These are phyloP conservation scores for Haberlea rhodopensis DNA, from an alignment of 257 asterid genomes.

Conservation along the genomic window DNA sequence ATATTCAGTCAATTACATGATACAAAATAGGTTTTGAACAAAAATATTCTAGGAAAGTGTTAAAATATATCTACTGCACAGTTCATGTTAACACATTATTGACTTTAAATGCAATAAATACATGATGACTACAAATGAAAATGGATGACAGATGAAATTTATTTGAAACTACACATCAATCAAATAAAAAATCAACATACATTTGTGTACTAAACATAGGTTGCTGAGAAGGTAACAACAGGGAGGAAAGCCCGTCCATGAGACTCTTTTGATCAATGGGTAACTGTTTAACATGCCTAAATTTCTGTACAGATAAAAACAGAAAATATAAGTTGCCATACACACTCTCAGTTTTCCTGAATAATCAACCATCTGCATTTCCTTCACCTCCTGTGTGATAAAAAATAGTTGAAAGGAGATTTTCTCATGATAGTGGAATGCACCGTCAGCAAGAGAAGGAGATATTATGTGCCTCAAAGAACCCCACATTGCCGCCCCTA, in stretches of 20 bases:
- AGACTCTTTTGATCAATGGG: conserved; percentile 80
- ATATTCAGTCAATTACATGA: conserved; percentile 3
- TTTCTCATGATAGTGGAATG: conserved; percentile 91
- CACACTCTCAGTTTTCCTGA: neutral
- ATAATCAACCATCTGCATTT: conserved; percentile 18
- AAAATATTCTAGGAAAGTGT: neutral
- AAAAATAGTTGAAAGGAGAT: conserved; percentile 90
- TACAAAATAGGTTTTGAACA: neutral
- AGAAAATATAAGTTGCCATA: conserved; percentile 21
- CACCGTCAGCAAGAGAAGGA: conserved; percentile 98
- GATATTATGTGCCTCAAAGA: conserved; percentile 87
- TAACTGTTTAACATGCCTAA: conserved; percentile 51
- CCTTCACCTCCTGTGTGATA: conserved; percentile 83
- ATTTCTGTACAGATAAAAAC: conserved; percentile 51
- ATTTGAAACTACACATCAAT: conserved; percentile 21
- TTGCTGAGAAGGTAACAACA: conserved; percentile 77
- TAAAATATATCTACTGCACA: conserved; percentile 8
- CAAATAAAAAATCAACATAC: conserved; percentile 43
- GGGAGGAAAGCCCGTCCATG: conserved; percentile 73
- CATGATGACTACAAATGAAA: conserved; percentile 11
- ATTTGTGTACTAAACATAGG: conserved; percentile 76
- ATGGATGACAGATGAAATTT: neutral
- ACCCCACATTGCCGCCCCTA: conserved; percentile 97
- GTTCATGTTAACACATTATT: conserved; percentile 18
- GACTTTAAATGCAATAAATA: neutral